phyloP scores from a whole-genome alignment of 768 basidiomycete genomes.

The Cubamyces sp. region DNA sequence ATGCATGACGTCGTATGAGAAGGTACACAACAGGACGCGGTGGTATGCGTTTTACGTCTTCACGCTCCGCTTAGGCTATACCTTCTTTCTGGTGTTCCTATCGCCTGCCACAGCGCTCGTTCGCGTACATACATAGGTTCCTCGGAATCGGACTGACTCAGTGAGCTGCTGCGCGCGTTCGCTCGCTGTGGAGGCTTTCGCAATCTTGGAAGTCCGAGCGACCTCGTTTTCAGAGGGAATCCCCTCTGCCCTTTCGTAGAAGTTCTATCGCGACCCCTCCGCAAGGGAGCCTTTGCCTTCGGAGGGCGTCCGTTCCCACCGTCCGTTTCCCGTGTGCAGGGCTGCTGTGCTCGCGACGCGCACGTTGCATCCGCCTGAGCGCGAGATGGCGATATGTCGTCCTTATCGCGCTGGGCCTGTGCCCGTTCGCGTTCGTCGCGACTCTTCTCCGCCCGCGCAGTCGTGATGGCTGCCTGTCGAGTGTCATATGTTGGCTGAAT shows the following conservation, averaged over 20 bases:
- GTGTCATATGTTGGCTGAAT: too few species aligned
- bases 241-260: conserved; percentile 8
- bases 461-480: neutral
- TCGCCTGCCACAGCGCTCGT: neutral
- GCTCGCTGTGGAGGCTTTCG: conserved; percentile 6
- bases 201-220: neutral
- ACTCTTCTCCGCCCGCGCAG: neutral
- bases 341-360: neutral
- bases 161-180: too few species aligned
- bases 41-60: conserved; percentile 12
- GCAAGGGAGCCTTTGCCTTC: neutral
- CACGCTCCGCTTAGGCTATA: conserved; percentile 10
- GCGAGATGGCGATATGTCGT: neutral
- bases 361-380: neutral
- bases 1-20: conserved; percentile 4
- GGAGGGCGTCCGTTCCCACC: neutral
- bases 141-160: neutral
- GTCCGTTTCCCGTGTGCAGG: neutral
- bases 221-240: neutral
- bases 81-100: conserved; percentile 9
- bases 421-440: neutral
- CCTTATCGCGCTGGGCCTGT: neutral
- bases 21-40: neutral
- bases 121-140: neutral
- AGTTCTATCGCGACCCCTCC: neutral